Conservation (phyloP, 192 early-diverging fungal species). For the Spinellus fusiger region DNA sequence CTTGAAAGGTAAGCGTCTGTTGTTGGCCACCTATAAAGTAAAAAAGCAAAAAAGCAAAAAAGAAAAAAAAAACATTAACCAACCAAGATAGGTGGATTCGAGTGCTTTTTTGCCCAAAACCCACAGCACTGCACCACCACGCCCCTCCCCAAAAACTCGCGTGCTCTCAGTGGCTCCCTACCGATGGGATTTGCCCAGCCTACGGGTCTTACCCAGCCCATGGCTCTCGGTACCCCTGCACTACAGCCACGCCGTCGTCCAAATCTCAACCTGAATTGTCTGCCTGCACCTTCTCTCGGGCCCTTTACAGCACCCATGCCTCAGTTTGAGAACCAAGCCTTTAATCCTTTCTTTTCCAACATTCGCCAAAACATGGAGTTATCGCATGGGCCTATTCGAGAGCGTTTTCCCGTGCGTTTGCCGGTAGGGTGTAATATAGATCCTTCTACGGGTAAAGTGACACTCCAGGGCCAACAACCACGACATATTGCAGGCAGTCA, state of each 20-base stretch:
- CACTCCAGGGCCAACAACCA: slow-evolving; percentile 5
- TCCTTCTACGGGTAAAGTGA: slow-evolving; percentile 3
- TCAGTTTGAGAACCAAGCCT: slow-evolving; percentile 47
- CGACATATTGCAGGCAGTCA: slow-evolving; percentile 20
- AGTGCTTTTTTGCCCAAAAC: slow-evolving; percentile 26
- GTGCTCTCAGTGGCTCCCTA: neutral
- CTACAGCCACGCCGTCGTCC: slow-evolving; percentile 11
- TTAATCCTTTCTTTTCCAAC: slow-evolving; percentile 57
- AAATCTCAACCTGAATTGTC: slow-evolving; percentile 15
- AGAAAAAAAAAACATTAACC: no score
- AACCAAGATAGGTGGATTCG: slow-evolving; percentile 51
- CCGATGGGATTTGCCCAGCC: no score
- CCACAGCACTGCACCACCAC: slow-evolving; percentile 1
- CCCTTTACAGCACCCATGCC: slow-evolving; percentile 49
- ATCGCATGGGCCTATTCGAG: slow-evolving; percentile 43
- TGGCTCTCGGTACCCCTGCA: neutral
- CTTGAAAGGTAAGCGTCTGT: slow-evolving; percentile 31
- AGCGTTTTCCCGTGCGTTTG: slow-evolving; percentile 47
- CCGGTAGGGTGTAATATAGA: slow-evolving; percentile 35
- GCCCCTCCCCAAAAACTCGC: neutral
- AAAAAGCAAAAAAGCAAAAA: no score
- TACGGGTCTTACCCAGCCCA: neutral
- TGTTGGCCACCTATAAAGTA: no score
- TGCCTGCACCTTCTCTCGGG: slow-evolving; percentile 32
- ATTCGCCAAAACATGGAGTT: slow-evolving; percentile 57